Base-by-base conservation (phyloP, 2,329 filamentous ascomycete genomes). In the Geosmithia flava region DNA sequence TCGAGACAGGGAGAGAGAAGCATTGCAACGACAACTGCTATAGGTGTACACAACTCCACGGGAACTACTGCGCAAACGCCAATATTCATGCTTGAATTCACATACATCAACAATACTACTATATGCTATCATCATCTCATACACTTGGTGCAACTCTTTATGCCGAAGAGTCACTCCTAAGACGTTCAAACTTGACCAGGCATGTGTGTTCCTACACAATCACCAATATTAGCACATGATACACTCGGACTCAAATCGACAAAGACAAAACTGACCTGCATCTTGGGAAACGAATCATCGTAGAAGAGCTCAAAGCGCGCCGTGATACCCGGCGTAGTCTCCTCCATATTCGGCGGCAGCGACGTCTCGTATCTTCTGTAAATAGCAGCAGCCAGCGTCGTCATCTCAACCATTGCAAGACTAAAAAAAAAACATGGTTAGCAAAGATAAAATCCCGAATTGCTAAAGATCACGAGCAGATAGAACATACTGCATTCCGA, bases 371-470 rank as follows among this genome's bases (percentile, higher is more conserved):
- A 53, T 20, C 48, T 44, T 7, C 42, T 23, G 41, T 50, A 53
- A 7, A 53, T 13, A 7, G 50, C 44, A 19, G 51, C 51, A 3
- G 37, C 13, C 11, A 53, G 42, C 10, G 50, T 51, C 3, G 50
- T 53, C 51, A 53, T 53, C 37, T 53, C 51, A 3, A 48, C 51
- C 49, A 53, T 50, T 33, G 50, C 51, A 30, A 53, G 46, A 44
- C 51, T 53, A 16, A 16, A 44, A 27, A 15, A 7, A 37, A 11
- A 42, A 17, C 15, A 11, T 16, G 10, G 33, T 37, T 13, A 37
- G 33, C 33, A 37, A 37, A n/a, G n/a, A n/a, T n/a, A n/a, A n/a
- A n/a, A n/a, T n/a, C n/a, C n/a, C n/a, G n/a, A n/a, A n/a, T n/a
- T n/a, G n/a, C n/a, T n/a, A n/a, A n/a, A n/a, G 27, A 44, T 5